Conservation (phyloP, 768 basidiomycete species). For the Phylloporus sp. region DNA sequence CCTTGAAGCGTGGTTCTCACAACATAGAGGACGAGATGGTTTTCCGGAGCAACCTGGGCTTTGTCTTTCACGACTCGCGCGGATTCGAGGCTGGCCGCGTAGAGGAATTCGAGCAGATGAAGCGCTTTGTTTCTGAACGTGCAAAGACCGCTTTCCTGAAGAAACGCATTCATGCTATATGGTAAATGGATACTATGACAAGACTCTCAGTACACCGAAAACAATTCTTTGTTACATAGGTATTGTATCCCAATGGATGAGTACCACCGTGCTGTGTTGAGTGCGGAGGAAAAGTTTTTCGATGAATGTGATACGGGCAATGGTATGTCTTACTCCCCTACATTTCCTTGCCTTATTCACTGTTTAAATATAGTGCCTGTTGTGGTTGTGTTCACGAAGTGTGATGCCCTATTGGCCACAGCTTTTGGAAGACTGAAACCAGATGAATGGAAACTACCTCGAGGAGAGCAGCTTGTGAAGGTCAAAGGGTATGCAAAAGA, state of each 20-base stretch:
- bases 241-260: slow-evolving; percentile 1
- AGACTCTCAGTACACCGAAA: not conserved
- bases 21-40: not conserved
- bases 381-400: too few species aligned
- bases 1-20: not conserved
- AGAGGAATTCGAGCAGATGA: not conserved
- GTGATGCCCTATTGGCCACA: not conserved
- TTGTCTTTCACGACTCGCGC: not conserved
- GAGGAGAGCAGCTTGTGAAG: too few species aligned
- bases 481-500: not conserved
- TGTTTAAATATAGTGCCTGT: not conserved
- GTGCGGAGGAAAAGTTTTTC: too few species aligned
- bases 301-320: not conserved
- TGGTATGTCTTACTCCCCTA: not conserved
- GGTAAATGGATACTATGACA: not conserved
- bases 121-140: not conserved
- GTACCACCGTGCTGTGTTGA: not conserved
- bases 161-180: too few species aligned
- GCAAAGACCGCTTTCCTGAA: not conserved
- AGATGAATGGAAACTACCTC: too few species aligned
- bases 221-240: not conserved
- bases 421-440: too few species aligned
- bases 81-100: not conserved
- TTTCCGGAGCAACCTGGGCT: not conserved
- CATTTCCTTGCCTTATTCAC: not conserved